These are phyloP conservation scores for Tieghemiomyces parasiticus DNA, from an alignment of 192 early-diverging fungal species.

Conservation along the genomic window DNA sequence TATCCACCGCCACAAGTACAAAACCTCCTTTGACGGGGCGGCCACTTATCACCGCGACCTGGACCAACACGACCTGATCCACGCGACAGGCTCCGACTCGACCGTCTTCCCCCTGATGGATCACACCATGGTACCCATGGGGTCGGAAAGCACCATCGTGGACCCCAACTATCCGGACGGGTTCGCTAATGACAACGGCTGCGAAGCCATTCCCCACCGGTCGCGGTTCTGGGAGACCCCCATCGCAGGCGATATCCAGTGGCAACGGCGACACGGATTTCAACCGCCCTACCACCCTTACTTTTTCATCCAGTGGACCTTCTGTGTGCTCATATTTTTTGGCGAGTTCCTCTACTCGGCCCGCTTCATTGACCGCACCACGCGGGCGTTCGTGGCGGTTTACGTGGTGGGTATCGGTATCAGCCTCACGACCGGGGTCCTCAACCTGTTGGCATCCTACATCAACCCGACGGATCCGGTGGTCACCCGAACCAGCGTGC, in stretches of 20 bases:
- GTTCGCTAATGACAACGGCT: too few species aligned
- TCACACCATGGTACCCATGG: too few species aligned
- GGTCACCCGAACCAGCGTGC: neutral
- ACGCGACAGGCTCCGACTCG: too few species aligned
- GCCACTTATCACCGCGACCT: neutral
- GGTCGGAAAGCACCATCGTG: too few species aligned
- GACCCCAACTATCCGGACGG: too few species aligned
- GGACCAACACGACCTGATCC: conserved; percentile 14
- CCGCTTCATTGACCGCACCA: conserved; percentile 13
- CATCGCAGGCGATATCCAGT: conserved; percentile 16
- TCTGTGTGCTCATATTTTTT: conserved; percentile 11
- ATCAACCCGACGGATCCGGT: conserved; percentile 20
- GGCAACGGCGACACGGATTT: conserved; percentile 27
- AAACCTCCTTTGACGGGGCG: neutral
- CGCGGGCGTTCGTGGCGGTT: conserved; percentile 12
- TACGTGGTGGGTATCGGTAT: conserved; percentile 13
- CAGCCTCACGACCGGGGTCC: conserved; percentile 11
- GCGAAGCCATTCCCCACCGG: conserved; percentile 12
- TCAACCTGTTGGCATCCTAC: conserved; percentile 14
- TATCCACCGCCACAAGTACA: conserved; percentile 4
- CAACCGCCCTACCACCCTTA: conserved; percentile 26
- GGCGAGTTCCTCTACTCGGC: conserved; percentile 14
- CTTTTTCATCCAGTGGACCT: conserved; percentile 23
- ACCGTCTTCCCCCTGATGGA: too few species aligned
- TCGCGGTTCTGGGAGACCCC: conserved; percentile 14